These are phyloP conservation scores for Polytrichum formosum DNA, from an alignment of 225 moss, liverwort and hornwort genomes.

Conservation along the genomic window DNA sequence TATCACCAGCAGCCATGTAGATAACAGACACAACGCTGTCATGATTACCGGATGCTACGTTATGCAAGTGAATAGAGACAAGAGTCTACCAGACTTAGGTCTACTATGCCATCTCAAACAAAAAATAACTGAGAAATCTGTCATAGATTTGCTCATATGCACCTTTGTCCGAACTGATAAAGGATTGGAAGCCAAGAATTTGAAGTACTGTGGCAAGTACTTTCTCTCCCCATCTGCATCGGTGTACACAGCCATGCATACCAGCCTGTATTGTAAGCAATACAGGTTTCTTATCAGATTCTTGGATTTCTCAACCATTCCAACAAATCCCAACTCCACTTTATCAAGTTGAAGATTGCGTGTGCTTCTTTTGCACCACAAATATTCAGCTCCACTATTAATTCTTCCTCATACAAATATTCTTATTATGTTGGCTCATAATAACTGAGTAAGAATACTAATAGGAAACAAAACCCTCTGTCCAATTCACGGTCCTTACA, in stretches of 20 bases:
- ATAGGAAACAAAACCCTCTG: too few species aligned
- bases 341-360: not conserved
- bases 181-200: conserved; percentile 98
- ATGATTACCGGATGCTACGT: too few species aligned
- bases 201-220: conserved; percentile 96
- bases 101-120: not conserved
- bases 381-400: too few species aligned
- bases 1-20: conserved; percentile 18
- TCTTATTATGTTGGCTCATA: too few species aligned
- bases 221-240: conserved; percentile 96
- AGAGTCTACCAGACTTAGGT: not conserved
- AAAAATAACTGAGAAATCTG: not conserved
- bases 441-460: too few species aligned
- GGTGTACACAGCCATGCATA: conserved; percentile 96
- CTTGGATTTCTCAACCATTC: too few species aligned
- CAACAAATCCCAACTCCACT: too few species aligned
- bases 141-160: not conserved
- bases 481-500: too few species aligned
- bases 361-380: conserved; percentile 6
- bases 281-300: not conserved
- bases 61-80: not conserved
- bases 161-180: conserved; percentile 99
- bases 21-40: not conserved
- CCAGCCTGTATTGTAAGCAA: conserved; percentile 63
- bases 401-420: too few species aligned